Base-by-base conservation (phyloP, 371 early-diverging fungal genomes). In the Mortierella sp. region DNA sequence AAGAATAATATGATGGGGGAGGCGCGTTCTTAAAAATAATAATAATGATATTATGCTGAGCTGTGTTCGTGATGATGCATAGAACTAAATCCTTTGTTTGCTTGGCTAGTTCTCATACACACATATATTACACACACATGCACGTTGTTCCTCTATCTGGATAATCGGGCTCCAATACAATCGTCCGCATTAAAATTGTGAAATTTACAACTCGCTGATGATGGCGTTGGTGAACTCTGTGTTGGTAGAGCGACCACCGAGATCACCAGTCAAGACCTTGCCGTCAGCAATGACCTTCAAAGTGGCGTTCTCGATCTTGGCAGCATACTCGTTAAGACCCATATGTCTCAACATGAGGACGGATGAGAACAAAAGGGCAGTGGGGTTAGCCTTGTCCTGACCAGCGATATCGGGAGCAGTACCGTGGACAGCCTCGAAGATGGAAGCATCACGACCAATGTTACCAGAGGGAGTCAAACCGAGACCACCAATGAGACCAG, bases 331-430 rank as follows among this genome's bases (percentile, higher is more conserved):
- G 80, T 88, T 87, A 67, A 99, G 86, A 75, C 92, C 89, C 97
- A 99, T 96, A 88, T 99, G 98, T 63, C 94, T 91, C 85, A 99
- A 92, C 99, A 99, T 99, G 97, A 98, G 98, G 78, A 96, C 94
- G 67, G 96, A 92, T 28, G 95, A 95, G 45, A 97, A 89, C 43
- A 98, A 88, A 66, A 98, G 89, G 24, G 99, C 99, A 58, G 90
- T 92, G 50, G 91, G 92, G 85, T 91, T 92, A 70, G 90, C 90
- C 73, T 87, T 83, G 76, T 93, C 91, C 87, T 94, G 91, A 45
- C 96, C 97, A 70, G 98, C 99, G 86, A 99, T 99, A 88, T 98
- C 98, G 63, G 99, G 99, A 57, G 98, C 99, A 64, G 98, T 98
- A 70, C 99, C 99, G 89, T 98, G 99, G 58, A 98, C 98, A 53